Conservation (phyloP, 371 early-diverging fungal species). For the Apophysomyces sp. region DNA sequence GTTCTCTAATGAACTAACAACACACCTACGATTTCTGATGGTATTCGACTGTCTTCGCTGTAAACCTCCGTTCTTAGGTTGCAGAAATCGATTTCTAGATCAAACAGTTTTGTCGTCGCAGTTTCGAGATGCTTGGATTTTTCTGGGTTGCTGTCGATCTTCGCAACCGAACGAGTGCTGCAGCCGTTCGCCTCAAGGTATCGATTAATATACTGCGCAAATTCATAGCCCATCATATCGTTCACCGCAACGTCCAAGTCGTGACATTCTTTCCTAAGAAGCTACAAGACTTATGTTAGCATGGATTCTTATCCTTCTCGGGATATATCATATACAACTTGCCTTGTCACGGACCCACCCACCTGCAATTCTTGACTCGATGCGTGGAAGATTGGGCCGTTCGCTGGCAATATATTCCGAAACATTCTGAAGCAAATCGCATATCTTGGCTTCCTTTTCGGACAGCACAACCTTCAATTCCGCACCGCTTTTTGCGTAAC, state of each 20-base stretch:
- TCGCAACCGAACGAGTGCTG: slow-evolving; percentile 62
- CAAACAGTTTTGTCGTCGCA: slow-evolving; percentile 86
- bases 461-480: slow-evolving; percentile 49
- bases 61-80: slow-evolving; percentile 96
- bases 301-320: not conserved
- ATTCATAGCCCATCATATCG: slow-evolving; percentile 93
- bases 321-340: slow-evolving; percentile 1
- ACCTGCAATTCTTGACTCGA: slow-evolving; percentile 92
- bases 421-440: slow-evolving; percentile 60
- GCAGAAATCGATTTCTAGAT: slow-evolving; percentile 92
- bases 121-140: slow-evolving; percentile 99
- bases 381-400: slow-evolving; percentile 50
- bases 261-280: slow-evolving; percentile 85
- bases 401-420: slow-evolving; percentile 50
- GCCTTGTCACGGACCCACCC: slow-evolving; percentile 99
- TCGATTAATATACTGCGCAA: slow-evolving; percentile 79
- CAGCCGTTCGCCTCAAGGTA: slow-evolving; percentile 60
- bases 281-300: slow-evolving; percentile 35
- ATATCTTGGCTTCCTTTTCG: slow-evolving; percentile 59
- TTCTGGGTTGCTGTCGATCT: slow-evolving; percentile 94
- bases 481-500: slow-evolving; percentile 33
- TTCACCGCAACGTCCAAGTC: slow-evolving; percentile 98
- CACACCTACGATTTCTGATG: slow-evolving; percentile 59
- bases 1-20: not conserved
- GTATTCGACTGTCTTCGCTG: slow-evolving; percentile 82